Conservation (phyloP, 2,329 filamentous ascomycete genomes). For the Alternaria gaisen region DNA sequence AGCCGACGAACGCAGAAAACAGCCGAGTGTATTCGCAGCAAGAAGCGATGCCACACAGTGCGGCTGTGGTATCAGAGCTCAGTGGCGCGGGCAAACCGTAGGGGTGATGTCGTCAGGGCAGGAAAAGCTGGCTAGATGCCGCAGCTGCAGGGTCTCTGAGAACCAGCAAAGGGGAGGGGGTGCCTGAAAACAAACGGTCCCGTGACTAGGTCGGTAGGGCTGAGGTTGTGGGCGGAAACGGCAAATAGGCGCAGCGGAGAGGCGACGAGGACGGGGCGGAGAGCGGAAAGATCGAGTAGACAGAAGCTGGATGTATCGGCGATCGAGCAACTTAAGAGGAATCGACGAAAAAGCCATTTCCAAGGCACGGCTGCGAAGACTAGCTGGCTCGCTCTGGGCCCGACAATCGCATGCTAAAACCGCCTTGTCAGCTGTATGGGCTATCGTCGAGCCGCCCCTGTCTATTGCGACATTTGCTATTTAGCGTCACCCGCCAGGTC, state of each 20-base stretch:
- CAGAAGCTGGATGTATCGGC: conserved; percentile 8
- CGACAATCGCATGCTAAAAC: conserved; percentile 13
- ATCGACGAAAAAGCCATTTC: conserved; percentile 12
- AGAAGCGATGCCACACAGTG: conserved; percentile 4
- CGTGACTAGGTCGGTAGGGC: conserved; percentile 17
- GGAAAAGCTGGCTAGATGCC: conserved; percentile 8
- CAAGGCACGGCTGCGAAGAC: conserved; percentile 15
- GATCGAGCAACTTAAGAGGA: conserved; percentile 18
- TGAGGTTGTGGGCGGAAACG: conserved; percentile 10
- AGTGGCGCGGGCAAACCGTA: neutral
- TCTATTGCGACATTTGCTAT: conserved; percentile 18
- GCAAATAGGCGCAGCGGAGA: conserved; percentile 9
- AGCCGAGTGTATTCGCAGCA: neutral
- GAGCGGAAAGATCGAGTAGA: conserved; percentile 4
- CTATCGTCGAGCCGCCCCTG: conserved; percentile 13
- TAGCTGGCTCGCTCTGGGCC: conserved; percentile 10
- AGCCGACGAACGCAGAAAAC: conserved; percentile 1
- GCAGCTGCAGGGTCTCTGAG: conserved; percentile 13
- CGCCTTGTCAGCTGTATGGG: conserved; percentile 17
- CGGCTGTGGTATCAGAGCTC: neutral
- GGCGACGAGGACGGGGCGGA: conserved; percentile 9
- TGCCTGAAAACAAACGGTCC: conserved; percentile 6
- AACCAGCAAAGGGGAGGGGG: neutral
- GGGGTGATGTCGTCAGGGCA: conserved; percentile 3
- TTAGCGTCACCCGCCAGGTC: conserved; percentile 11